Percentiles rank a stretch among this genome's conserved stretches.
Conservation (phyloP, 2,329 filamentous ascomycete genomes). For the Verticillium nubilum region DNA sequence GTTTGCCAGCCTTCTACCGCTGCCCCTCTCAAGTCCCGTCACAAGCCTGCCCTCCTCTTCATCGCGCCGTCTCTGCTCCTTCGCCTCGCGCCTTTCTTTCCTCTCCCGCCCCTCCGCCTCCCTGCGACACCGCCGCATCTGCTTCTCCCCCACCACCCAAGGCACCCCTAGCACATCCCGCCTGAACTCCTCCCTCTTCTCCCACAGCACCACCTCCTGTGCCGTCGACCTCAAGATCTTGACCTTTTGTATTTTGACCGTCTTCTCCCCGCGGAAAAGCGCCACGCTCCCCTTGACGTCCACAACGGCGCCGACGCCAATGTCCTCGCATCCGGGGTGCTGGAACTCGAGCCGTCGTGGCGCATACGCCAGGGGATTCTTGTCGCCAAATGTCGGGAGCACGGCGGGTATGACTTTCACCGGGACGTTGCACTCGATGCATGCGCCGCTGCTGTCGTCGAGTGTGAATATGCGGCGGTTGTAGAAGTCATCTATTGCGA, state of each 20-base stretch:
- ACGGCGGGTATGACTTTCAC: slow-evolving; percentile 9
- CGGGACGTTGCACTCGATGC: slow-evolving; percentile 42
- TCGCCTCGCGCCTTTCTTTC: slow-evolving; percentile 5
- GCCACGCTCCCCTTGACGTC: slow-evolving; percentile 51
- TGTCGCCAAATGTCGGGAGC: background rate
- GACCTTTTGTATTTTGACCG: slow-evolving; percentile 48
- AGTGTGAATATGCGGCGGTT: slow-evolving; percentile 47
- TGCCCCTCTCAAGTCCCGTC: background rate
- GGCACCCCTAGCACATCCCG: slow-evolving; percentile 42
- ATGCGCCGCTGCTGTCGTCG: slow-evolving; percentile 60
- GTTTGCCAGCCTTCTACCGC: background rate
- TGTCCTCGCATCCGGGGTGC: slow-evolving; percentile 16
- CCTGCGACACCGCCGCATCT: slow-evolving; percentile 43
- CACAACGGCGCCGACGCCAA: slow-evolving; percentile 49
- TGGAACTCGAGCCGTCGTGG: background rate
- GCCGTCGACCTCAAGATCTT: slow-evolving; percentile 43
- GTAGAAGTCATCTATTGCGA: slow-evolving; percentile 50
- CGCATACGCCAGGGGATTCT: background rate
- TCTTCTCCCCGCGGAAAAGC: slow-evolving; percentile 40
- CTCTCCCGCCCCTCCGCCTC: slow-evolving; percentile 32
- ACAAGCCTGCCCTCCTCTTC: background rate
- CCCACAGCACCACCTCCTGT: slow-evolving; percentile 55
- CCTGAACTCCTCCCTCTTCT: slow-evolving; percentile 45
- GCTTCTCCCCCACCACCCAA: slow-evolving; percentile 47
- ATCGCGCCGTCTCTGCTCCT: slow-evolving; percentile 1